A percentile compares a stretch with the other conserved stretches of the same genome.
phyloP scores from a whole-genome alignment of 2,329 filamentous ascomycete genomes.

The Myrmaecium sp. region DNA sequence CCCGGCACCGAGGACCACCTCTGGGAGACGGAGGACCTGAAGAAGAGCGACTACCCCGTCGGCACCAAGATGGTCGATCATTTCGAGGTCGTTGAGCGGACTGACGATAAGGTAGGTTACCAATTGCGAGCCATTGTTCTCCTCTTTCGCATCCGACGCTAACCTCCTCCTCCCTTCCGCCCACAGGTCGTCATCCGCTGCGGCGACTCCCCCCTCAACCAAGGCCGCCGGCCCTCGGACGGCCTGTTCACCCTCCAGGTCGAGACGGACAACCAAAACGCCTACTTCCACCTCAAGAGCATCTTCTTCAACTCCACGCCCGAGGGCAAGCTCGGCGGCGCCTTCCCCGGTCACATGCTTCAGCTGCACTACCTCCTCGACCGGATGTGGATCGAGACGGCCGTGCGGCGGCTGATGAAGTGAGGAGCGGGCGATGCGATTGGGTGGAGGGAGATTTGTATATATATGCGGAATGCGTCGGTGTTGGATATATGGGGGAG shows the following conservation, averaged over 20 bases:
- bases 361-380: slow-evolving; percentile 19
- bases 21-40: slow-evolving; percentile 19
- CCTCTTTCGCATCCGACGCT: background rate
- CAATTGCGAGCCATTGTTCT: background rate
- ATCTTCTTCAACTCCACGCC: slow-evolving; percentile 22
- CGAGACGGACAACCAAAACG: slow-evolving; percentile 17
- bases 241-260: slow-evolving; percentile 23
- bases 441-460: background rate
- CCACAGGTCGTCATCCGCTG: slow-evolving; percentile 20
- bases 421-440: slow-evolving; percentile 4
- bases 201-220: slow-evolving; percentile 18
- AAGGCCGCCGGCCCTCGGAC: slow-evolving; percentile 14
- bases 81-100: slow-evolving; percentile 23
- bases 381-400: slow-evolving; percentile 25
- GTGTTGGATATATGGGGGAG: too few relatives aligned
- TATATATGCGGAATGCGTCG: too few relatives aligned
- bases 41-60: slow-evolving; percentile 15
- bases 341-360: slow-evolving; percentile 15
- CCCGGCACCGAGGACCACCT: slow-evolving; percentile 15
- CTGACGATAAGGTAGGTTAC: slow-evolving; percentile 16
- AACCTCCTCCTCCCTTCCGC: background rate
- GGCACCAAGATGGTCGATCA: slow-evolving; percentile 22
- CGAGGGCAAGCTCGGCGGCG: slow-evolving; percentile 13
- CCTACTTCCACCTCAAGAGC: slow-evolving; percentile 23
- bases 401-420: slow-evolving; percentile 19